These are phyloP conservation scores for Dactylis glomerata DNA, from an alignment of 176 grass and related monocot species.

Conservation along the genomic window DNA sequence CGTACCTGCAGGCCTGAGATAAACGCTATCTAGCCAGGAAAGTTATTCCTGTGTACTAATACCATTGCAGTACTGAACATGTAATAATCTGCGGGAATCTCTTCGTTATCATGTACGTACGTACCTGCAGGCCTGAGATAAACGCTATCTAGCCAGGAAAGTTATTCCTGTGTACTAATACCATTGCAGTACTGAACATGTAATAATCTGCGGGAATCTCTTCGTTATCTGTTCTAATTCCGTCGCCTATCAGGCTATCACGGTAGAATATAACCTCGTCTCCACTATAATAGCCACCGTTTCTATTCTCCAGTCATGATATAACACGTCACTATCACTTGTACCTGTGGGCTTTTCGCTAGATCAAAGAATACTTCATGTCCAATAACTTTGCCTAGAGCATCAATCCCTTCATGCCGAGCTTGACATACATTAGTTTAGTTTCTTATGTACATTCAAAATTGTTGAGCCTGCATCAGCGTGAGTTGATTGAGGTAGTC, in stretches of 20 bases:
- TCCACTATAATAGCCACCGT: constrained; percentile 8
- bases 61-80: too few relatives aligned
- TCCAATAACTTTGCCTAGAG: too few relatives aligned
- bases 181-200: neutral
- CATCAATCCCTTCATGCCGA: too few relatives aligned
- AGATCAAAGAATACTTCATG: neutral
- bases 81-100: too few relatives aligned
- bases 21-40: too few relatives aligned
- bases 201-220: constrained; percentile 11
- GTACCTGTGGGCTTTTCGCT: neutral
- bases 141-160: neutral
- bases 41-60: too few relatives aligned
- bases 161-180: constrained; percentile 11
- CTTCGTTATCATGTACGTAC: too few relatives aligned
- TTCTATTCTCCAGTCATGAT: constrained; percentile 21
- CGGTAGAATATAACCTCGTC: constrained; percentile 36
- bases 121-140: neutral
- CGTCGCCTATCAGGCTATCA: constrained; percentile 3
- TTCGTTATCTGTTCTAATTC: constrained; percentile 24
- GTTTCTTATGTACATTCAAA: too few relatives aligned
- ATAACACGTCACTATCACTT: neutral
- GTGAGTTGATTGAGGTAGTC: too few relatives aligned
- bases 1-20: too few relatives aligned
- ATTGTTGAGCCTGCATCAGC: too few relatives aligned
- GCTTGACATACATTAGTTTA: too few relatives aligned